Base-by-base conservation (phyloP, 1,284 basidiomycete species). In the Sparassis latifolia region DNA sequence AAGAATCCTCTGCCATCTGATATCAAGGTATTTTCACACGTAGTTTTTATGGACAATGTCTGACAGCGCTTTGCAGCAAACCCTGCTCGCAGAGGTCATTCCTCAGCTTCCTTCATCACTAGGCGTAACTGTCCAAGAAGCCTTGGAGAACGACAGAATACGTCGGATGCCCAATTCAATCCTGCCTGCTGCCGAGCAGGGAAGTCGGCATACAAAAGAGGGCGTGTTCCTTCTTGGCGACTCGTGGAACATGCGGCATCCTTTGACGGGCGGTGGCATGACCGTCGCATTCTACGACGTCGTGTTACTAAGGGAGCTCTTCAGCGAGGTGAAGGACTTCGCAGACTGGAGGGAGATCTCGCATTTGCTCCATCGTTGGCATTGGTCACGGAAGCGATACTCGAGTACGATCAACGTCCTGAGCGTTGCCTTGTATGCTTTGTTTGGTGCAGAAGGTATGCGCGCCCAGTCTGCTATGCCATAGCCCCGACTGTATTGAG, bases 211-310 rank as follows among this genome's bases (percentile, higher is more conserved):
- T 33, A 70, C 74, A 7, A 86, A 84, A 54, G 74, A 82, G 49
- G 94, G 95, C 27, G 85, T 86, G 5, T 76, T 99, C 55, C 80
- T 99, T 51, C 76, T 97, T 40, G 97, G 97, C 3, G 97, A 99
- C 67, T 86, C 96, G 1, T 96, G 94, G 88, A 99, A 99, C 67
- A 99, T 99, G 95, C 88, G 97, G 1, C 97, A 99, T 69, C 96
- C 97, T 0, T 77, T 99, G 9, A 99, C 96, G 0, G 97, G 97
- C 7, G 96, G 92, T 20, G 94, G 94, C 4, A 97, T 97, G 94
- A 94, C 92, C 1, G 93, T 96, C 42, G 92, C 92, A 2, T 75
- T 97, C 50, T 78, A 85, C 63, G 94, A 97, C 59, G 87, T 89
- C 10, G 84, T 92, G 12, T 63, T 89, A 27, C 74, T 97, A 6